These are phyloP conservation scores for Phaseolus coccineus DNA, from an alignment of 331 rosid genomes.

Conservation along the genomic window DNA sequence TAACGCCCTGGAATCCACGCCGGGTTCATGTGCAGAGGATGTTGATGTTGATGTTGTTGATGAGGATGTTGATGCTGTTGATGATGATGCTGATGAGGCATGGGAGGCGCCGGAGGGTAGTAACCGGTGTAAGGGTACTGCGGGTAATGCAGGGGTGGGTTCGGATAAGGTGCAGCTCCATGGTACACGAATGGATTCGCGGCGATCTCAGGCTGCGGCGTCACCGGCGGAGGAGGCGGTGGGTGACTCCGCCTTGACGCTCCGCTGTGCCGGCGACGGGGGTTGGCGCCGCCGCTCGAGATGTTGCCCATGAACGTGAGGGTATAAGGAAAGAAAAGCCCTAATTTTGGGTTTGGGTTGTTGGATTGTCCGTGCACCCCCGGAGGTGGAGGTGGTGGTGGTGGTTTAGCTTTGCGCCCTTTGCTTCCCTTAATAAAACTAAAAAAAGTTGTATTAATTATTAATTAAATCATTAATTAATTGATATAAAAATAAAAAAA, in stretches of 20 bases:
- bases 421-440: neutral
- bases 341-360: neutral
- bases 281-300: constrained; percentile 53
- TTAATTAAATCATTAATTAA: neutral
- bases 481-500: neutral
- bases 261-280: constrained; percentile 60
- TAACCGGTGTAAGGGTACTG: constrained; percentile 71
- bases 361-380: neutral
- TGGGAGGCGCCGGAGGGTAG: constrained; percentile 58
- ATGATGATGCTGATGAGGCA: constrained; percentile 35
- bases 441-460: neutral
- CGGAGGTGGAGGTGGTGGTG: neutral
- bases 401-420: neutral
- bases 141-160: constrained; percentile 59
- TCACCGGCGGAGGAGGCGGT: constrained; percentile 61
- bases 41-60: constrained; percentile 22
- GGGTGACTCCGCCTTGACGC: constrained; percentile 60
- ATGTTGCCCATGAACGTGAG: constrained; percentile 71
- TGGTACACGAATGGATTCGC: constrained; percentile 66
- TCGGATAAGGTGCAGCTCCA: constrained; percentile 67
- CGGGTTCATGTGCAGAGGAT: constrained; percentile 57
- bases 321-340: neutral
- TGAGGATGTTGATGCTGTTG: neutral
- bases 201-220: constrained; percentile 75
- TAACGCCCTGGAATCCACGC: constrained; percentile 66